phyloP scores from a whole-genome alignment of 1,284 basidiomycete genomes.

The Moesziomyces sp. region DNA sequence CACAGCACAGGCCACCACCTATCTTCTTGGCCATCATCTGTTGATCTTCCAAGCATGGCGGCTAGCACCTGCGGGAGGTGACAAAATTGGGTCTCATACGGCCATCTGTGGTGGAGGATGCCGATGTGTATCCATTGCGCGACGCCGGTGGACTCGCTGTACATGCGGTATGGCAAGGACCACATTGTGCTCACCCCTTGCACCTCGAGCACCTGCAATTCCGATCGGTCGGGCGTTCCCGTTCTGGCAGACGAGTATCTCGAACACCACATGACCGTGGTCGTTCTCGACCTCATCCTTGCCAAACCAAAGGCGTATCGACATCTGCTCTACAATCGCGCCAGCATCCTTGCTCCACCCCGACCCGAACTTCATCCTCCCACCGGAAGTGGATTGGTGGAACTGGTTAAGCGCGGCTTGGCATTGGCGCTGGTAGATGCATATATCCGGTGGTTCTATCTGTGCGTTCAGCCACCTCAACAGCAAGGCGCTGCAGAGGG shows the following conservation, averaged over 20 bases:
- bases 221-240: constrained; percentile 64
- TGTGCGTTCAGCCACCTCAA: constrained; percentile 72
- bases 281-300: constrained; percentile 85
- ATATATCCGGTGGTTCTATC: constrained; percentile 52
- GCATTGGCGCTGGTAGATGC: constrained; percentile 41
- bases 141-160: constrained; percentile 31
- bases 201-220: constrained; percentile 8
- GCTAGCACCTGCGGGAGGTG: too few species aligned
- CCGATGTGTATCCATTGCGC: constrained; percentile 51
- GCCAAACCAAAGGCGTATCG: constrained; percentile 87
- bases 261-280: constrained; percentile 81
- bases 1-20: not conserved
- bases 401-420: constrained; percentile 13
- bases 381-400: not conserved
- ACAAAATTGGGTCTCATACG: not conserved
- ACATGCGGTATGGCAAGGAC: constrained; percentile 40
- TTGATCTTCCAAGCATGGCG: too few species aligned
- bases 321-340: constrained; percentile 86
- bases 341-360: constrained; percentile 11
- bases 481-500: constrained; percentile 67
- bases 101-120: constrained; percentile 2
- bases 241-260: constrained; percentile 84
- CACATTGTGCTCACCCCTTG: constrained; percentile 46
- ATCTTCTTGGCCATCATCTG: too few species aligned
- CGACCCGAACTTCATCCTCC: too few species aligned